Evolutionary conservation across 495 filamentous ascomycete species (phyloP).

Genomic region (Copromyces sp.): DNA sequence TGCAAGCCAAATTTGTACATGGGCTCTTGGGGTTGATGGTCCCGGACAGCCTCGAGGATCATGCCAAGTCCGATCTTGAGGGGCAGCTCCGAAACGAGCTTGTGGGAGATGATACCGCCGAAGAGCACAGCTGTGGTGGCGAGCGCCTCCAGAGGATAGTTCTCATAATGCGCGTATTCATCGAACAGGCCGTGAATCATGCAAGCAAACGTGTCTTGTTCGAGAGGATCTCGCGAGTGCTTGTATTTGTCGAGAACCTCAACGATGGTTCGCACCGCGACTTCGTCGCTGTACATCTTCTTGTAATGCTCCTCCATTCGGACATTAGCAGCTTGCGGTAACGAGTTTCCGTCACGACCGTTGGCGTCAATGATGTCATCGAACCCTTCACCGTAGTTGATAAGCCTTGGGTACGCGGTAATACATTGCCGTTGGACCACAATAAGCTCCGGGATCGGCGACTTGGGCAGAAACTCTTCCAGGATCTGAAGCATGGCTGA

Average conservation of each 20-base stretch:
- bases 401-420: constrained; percentile 85
- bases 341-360: constrained; percentile 62
- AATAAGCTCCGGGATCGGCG: constrained; percentile 40
- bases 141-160: constrained; percentile 87
- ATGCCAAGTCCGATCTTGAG: constrained; percentile 87
- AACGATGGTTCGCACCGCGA: constrained; percentile 70
- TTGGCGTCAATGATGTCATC: constrained; percentile 85
- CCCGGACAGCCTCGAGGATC: constrained; percentile 88
- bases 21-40: constrained; percentile 64
- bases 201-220: constrained; percentile 92
- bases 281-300: constrained; percentile 85
- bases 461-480: constrained; percentile 47
- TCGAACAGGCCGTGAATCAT: constrained; percentile 98
- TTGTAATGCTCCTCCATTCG: constrained; percentile 97
- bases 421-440: constrained; percentile 75
- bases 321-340: constrained; percentile 68
- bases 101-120: constrained; percentile 89
- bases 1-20: constrained; percentile 99
- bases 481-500: constrained; percentile 69
- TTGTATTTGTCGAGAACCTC: constrained; percentile 76
- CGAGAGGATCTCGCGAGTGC: constrained; percentile 65
- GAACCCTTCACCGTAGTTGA: constrained; percentile 88
- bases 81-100: constrained; percentile 78
- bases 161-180: constrained; percentile 88
- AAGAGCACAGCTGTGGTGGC: constrained; percentile 95